Base-by-base conservation (phyloP, 257 asterid species). In the Craterostigma plantagineum region DNA sequence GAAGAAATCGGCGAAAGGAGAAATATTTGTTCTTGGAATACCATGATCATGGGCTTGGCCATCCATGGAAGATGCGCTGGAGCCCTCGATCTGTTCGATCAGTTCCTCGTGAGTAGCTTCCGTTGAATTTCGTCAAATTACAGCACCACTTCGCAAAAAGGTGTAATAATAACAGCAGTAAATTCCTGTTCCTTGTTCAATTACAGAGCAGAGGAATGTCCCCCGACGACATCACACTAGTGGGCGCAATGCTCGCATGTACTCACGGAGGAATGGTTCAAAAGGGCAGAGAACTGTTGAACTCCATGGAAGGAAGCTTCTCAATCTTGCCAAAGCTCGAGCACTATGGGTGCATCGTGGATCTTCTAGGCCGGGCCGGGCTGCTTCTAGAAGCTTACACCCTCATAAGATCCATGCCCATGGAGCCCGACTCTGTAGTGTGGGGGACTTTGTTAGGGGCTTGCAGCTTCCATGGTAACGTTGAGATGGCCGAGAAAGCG, bases 41-140 rank as follows among this genome's bases (percentile, higher is more conserved):
- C 77, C 36, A 71, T 79, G 77, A 83, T 76, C 65, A 83, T 79
- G 79, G 91, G 94, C 17, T 72, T 83, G n/a, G 95, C 91, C 8
- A 62, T 60, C 50, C 93, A 79, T 60, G 95, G 95, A 46, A 79
- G 77, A 55, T 72, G 73, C 48, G 50, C 41, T 6, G 71, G 38
- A 86, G 86, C 51, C 71, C 79, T 10, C 47, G 50, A 52, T 68
- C 79, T 18, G 68, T 83, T 48, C 11, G 64, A 46, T 65, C 60
- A 60, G 53, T 68, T 79, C 79, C 72, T 66, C 77, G 92, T 78
- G 57, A 70, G 65, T n/a, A n/a, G n/a, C n/a, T n/a, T n/a, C n/a
- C n/a, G n/a, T n/a, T 23, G 6, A 23, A 23, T 2, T 6, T 23
- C 6, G 30, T 23, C n/a, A n/a, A 23, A 23, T 23, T 6, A 23